phyloP scores from a whole-genome alignment of 2,329 filamentous ascomycete species.

The Neofusicoccum ribis region DNA sequence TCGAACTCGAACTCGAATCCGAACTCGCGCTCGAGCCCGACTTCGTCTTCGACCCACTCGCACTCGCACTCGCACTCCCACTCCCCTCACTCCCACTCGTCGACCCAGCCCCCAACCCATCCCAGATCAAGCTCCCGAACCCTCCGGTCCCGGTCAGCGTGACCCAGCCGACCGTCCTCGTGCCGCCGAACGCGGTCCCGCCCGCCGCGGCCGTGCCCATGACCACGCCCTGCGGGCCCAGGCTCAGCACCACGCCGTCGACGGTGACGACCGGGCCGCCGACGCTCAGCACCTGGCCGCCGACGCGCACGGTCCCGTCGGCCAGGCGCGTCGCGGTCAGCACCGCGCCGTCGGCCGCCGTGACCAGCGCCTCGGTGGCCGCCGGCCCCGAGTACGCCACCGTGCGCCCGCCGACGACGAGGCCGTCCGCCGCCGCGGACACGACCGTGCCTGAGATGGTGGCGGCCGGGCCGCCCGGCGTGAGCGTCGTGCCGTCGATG shows the following conservation, averaged over 20 bases:
- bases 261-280: neutral
- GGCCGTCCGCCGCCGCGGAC: neutral
- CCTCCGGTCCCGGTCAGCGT: neutral
- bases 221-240: neutral
- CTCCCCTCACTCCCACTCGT: neutral
- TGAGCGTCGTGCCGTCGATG: neutral
- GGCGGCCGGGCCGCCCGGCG: neutral
- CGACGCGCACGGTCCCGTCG: neutral
- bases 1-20: neutral
- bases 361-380: neutral
- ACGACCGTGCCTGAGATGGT: neutral
- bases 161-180: neutral
- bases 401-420: constrained; percentile 2
- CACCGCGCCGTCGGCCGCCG: neutral
- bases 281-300: neutral
- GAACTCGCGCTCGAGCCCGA: neutral
- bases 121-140: neutral
- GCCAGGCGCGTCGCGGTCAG: neutral
- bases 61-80: neutral
- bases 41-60: neutral
- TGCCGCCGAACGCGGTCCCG: neutral
- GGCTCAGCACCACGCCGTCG: neutral
- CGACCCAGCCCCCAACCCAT: neutral
- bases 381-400: neutral
- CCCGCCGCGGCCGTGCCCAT: neutral